Evolutionary conservation across 176 grass and related monocot genomes (phyloP), one percentile per base, ranked within the genome.

Genomic region (Triticum turgidum): DNA sequence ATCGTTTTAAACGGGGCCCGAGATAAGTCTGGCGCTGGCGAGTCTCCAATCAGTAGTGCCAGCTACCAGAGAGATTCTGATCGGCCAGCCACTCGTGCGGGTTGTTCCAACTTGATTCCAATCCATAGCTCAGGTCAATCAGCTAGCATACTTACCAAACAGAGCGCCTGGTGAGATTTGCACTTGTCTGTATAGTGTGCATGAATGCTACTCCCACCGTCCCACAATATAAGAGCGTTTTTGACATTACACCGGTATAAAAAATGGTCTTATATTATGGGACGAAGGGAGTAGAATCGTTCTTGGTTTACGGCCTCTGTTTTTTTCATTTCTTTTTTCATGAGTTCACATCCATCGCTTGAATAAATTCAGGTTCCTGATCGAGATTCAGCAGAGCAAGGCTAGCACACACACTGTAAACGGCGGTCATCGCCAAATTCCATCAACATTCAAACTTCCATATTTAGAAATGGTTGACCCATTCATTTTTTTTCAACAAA

Each of bases 231-330:
- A 30, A 30, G 29, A 30, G 29, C 29, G 29, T 2, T 30, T 30
- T 30, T 30, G 29, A 30, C 29, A 30, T 30, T 30, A 30, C 29
- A 30, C 29, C 29, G 29, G 29, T 30, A 30, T 30, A 30, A 30
- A 30, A 30, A 30, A 30, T 30, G 29, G 29, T 30, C 33, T 34
- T 34, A 34, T 34, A 34, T 34, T 34, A 5, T 34, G 33, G 33
- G 29, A 30, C 2, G 29, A 30, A 34, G 33, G 33, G 33, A 5
- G 33, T 37, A 42, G 65, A 51, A 91, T 83, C 71, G 14, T 70
- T 82, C 77, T 76, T 81, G 81, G 65, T 80, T 66, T 76, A 24
- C 45, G 61, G 65, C 66, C 58, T 44, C 81, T 17, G 39, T 73
- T 84, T 73, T 79, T n/a, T 29, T 41, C 32, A 1, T 3, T 62